Conservation (phyloP, 1,284 basidiomycete species). For the Cutaneotrichosporon sp. region DNA sequence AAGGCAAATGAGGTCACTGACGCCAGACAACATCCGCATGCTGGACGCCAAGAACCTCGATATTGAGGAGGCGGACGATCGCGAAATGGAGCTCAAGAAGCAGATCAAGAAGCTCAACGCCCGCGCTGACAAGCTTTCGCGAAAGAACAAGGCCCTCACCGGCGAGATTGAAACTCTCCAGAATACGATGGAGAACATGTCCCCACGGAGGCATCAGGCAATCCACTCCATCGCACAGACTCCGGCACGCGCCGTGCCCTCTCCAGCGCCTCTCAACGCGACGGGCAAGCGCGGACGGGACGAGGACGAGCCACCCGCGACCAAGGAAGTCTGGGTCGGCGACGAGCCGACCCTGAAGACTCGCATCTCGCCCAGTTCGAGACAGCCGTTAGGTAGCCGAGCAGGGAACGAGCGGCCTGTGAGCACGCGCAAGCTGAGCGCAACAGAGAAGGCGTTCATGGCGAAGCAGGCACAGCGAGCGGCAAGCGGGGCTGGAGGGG, state of each 20-base stretch:
- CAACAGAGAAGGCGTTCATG: background rate
- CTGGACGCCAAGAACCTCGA: conserved; percentile 16
- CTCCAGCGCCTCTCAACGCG: background rate
- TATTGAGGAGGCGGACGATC: conserved; percentile 22
- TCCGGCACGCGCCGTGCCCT: background rate
- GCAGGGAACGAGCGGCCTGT: background rate
- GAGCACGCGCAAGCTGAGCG: background rate
- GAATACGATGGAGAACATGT: conserved; percentile 5
- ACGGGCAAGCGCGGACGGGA: conserved; percentile 14
- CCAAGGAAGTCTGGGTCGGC: conserved; percentile 9
- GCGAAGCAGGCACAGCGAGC: background rate
- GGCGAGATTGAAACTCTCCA: conserved; percentile 12
- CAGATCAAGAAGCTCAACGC: conserved; percentile 9
- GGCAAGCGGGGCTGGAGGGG: too few relatives aligned
- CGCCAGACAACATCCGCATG: background rate
- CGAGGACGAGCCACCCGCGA: conserved; percentile 7
- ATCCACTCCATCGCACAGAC: background rate
- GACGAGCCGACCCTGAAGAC: background rate
- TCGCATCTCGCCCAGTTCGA: background rate
- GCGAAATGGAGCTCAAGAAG: conserved; percentile 15
- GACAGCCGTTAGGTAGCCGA: background rate
- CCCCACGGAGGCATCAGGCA: background rate
- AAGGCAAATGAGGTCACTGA: background rate
- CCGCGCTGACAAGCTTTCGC: conserved; percentile 11
- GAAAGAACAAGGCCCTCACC: conserved; percentile 8